These are phyloP conservation scores for Dothideomycetes sp. DNA, from an alignment of 2,329 filamentous ascomycete species.

Conservation along the genomic window DNA sequence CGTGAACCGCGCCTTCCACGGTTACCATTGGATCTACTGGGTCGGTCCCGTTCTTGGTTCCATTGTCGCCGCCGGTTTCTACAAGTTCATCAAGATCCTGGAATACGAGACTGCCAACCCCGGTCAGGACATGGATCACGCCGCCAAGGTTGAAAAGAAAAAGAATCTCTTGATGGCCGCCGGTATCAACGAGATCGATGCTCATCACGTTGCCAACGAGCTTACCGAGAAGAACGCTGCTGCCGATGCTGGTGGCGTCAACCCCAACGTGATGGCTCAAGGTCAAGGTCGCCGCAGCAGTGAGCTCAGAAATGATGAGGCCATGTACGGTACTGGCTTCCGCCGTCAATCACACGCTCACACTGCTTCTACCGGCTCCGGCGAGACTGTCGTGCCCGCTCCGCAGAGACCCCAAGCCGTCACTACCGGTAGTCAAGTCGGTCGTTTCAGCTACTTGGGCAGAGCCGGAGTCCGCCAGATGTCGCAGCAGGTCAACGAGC, in stretches of 20 bases:
- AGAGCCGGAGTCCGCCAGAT: neutral
- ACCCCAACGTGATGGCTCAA: constrained; percentile 14
- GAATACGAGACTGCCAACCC: constrained; percentile 29
- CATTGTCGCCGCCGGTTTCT: constrained; percentile 25
- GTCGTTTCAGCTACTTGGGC: constrained; percentile 15
- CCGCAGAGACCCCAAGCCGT: constrained; percentile 13
- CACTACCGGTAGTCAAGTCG: constrained; percentile 14
- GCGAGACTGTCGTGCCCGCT: constrained; percentile 9
- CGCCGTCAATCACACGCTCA: constrained; percentile 11
- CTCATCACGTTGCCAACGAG: constrained; percentile 16
- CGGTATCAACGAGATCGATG: constrained; percentile 18
- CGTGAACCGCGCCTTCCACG: constrained; percentile 21
- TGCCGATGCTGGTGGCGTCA: constrained; percentile 8
- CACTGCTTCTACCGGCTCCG: constrained; percentile 12
- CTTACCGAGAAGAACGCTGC: constrained; percentile 10
- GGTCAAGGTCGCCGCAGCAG: constrained; percentile 13
- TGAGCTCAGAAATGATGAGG: neutral
- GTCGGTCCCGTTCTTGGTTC: constrained; percentile 24
- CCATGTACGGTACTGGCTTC: constrained; percentile 19
- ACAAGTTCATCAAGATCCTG: constrained; percentile 26
- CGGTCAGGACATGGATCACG: constrained; percentile 21
- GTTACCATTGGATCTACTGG: constrained; percentile 28
- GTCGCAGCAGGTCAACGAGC: constrained; percentile 1
- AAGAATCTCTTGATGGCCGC: constrained; percentile 17
- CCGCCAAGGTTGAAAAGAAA: constrained; percentile 15